Evolutionary conservation across 768 basidiomycete genomes (phyloP).

Genomic region (Boletus sp.): DNA sequence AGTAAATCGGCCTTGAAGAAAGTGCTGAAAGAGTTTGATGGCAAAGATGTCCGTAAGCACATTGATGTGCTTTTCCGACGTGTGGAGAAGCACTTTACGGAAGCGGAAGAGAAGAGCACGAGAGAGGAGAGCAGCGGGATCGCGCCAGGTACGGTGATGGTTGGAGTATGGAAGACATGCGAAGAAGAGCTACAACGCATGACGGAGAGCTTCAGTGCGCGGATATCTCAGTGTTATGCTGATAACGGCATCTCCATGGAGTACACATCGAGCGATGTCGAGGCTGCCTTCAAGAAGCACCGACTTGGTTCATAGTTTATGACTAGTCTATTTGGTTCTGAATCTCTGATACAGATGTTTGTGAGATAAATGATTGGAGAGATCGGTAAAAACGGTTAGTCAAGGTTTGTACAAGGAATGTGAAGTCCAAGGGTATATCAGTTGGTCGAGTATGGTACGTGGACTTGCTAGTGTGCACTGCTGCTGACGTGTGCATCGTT

Average conservation of each 20-base stretch:
- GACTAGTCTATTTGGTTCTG: constrained; percentile 6
- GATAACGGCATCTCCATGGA: constrained; percentile 74
- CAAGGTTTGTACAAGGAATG: neutral
- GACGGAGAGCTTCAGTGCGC: constrained; percentile 63
- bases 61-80: constrained; percentile 85
- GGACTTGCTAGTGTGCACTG: neutral
- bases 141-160: constrained; percentile 63
- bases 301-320: constrained; percentile 29
- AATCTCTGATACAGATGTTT: constrained; percentile 10
- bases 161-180: constrained; percentile 88
- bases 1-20: constrained; percentile 79
- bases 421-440: constrained; percentile 5
- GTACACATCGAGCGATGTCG: constrained; percentile 71
- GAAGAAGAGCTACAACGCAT: constrained; percentile 79
- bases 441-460: constrained; percentile 9
- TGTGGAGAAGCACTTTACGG: constrained; percentile 95
- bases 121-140: constrained; percentile 54
- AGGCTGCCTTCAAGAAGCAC: constrained; percentile 74
- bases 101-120: constrained; percentile 66
- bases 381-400: neutral
- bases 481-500: constrained; percentile 11
- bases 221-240: constrained; percentile 77
- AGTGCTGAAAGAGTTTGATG: constrained; percentile 77
- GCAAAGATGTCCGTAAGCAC: constrained; percentile 88
- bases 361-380: neutral